A percentile compares a stretch with the other conserved stretches of the same genome.
These are phyloP conservation scores for Prunus salicina DNA, from an alignment of 306 rosid genomes.

Conservation along the genomic window DNA sequence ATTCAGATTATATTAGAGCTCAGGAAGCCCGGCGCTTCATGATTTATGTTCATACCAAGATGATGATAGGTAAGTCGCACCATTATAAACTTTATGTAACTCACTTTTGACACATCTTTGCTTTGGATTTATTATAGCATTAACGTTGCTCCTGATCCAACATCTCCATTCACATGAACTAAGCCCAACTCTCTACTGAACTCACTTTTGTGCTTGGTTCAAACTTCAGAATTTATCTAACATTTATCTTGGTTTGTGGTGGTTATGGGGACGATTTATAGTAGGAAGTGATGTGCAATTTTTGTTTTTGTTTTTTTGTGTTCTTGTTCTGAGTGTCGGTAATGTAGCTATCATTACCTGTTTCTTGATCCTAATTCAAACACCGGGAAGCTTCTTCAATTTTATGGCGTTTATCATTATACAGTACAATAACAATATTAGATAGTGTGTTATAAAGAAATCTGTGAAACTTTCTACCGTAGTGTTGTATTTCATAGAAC, in stretches of 20 bases:
- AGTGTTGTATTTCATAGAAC: background rate
- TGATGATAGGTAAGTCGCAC: slow-evolving; percentile 44
- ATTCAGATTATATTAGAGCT: slow-evolving; percentile 37
- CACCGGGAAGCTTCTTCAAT: background rate
- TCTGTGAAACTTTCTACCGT: background rate
- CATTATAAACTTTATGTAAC: background rate
- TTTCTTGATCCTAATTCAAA: background rate
- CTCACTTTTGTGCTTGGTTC: background rate
- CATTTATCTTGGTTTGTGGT: background rate
- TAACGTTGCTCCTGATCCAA: background rate
- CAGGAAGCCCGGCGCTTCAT: slow-evolving; percentile 46
- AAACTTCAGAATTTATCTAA: background rate
- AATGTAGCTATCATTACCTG: background rate
- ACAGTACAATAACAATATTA: background rate
- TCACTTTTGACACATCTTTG: background rate
- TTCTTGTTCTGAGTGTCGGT: background rate
- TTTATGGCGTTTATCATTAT: background rate
- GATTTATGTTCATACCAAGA: slow-evolving; percentile 52
- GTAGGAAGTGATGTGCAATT: background rate
- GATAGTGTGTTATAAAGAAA: background rate
- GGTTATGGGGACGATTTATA: background rate
- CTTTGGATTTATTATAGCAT: background rate
- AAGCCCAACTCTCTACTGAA: background rate
- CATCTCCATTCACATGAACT: background rate
- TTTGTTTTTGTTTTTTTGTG: no score